Conservation (phyloP, 805 yeast species). For the Lachancea meyersii region DNA sequence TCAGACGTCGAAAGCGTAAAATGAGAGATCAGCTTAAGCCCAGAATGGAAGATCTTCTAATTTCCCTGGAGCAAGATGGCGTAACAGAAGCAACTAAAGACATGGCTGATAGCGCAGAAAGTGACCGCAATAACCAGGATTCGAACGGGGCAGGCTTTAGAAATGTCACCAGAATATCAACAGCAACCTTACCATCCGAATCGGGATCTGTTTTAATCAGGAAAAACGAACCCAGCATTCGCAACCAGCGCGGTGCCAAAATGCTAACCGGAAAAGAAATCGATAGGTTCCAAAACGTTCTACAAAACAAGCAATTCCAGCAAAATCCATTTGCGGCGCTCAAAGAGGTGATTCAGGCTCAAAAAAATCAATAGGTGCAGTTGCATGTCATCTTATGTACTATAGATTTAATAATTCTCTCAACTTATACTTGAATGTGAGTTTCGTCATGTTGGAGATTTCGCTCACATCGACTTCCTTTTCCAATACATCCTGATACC, state of each 20-base stretch:
- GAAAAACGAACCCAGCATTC: constrained; percentile 47
- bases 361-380: constrained; percentile 15
- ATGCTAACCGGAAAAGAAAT: constrained; percentile 53
- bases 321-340: constrained; percentile 59
- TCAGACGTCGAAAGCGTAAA: constrained; percentile 58
- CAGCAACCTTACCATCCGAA: background rate
- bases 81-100: constrained; percentile 12
- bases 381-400: background rate
- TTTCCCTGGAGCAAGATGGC: constrained; percentile 40
- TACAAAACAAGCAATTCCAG: constrained; percentile 50
- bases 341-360: constrained; percentile 47
- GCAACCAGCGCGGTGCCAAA: constrained; percentile 48
- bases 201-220: constrained; percentile 19
- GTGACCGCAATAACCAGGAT: constrained; percentile 5
- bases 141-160: background rate
- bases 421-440: constrained; percentile 14
- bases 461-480: constrained; percentile 18
- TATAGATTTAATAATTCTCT: constrained; percentile 9
- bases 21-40: constrained; percentile 60
- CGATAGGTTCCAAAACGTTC: constrained; percentile 49
- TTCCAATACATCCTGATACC: constrained; percentile 25
- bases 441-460: constrained; percentile 27
- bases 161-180: constrained; percentile 7
- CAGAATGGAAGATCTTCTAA: constrained; percentile 56
- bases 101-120: background rate